Conservation (phyloP, 176 grass and related monocot genomes). For the Oryza coarctata region DNA sequence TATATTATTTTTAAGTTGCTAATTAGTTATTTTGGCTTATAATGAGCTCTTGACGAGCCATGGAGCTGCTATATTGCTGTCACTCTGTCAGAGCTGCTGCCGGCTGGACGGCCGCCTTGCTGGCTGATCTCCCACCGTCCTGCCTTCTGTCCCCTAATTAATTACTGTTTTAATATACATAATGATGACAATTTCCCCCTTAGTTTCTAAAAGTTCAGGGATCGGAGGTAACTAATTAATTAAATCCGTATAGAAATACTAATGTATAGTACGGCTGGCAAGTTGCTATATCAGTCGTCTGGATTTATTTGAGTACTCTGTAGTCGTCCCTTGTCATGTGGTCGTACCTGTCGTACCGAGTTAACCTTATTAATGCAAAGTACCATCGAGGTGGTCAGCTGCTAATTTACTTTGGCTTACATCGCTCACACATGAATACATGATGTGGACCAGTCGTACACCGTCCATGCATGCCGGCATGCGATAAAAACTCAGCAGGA, state of each 20-base stretch:
- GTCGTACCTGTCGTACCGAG: slow-evolving; percentile 10
- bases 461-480: slow-evolving; percentile 29
- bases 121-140: neutral
- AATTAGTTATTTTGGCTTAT: too few relatives aligned
- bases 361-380: slow-evolving; percentile 11
- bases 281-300: neutral
- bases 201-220: too few relatives aligned
- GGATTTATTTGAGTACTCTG: neutral
- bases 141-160: neutral
- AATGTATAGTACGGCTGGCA: neutral
- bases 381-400: neutral
- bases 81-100: neutral
- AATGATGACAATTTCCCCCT: too few relatives aligned
- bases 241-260: too few relatives aligned
- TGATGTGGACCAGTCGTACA: neutral
- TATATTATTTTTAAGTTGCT: too few relatives aligned
- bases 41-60: too few relatives aligned
- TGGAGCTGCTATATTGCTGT: neutral
- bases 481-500: neutral
- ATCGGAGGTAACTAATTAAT: too few relatives aligned
- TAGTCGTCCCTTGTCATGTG: neutral
- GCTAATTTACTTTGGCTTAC: slow-evolving; percentile 15
- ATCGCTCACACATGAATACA: slow-evolving; percentile 18
- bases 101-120: neutral
- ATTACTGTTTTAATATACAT: neutral